Conservation (phyloP, 768 basidiomycete genomes). For the Tephrocybe sp. region DNA sequence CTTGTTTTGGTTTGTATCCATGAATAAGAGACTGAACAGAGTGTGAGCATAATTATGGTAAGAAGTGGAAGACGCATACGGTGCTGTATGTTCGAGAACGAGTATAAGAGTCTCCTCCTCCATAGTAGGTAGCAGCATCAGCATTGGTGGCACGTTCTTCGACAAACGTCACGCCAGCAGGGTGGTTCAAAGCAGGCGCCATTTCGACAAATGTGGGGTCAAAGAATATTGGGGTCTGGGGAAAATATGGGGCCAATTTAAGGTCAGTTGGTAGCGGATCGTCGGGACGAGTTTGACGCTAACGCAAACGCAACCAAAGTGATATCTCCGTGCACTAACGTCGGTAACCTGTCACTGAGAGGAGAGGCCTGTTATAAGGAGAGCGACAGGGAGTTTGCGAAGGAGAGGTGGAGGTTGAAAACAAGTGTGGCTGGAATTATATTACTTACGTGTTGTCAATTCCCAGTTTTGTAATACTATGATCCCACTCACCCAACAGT, state of each 20-base stretch:
- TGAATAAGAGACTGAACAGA: constrained; percentile 60
- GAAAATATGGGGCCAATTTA: constrained; percentile 5
- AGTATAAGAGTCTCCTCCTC: constrained; percentile 72
- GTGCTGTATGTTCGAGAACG: constrained; percentile 87
- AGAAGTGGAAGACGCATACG: constrained; percentile 42
- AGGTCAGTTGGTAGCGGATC: constrained; percentile 6
- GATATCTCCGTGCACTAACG: constrained; percentile 13
- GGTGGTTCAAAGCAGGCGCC: constrained; percentile 67
- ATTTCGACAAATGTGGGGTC: constrained; percentile 25
- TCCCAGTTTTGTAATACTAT: too few species aligned
- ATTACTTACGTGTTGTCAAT: too few species aligned
- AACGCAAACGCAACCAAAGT: constrained; percentile 17
- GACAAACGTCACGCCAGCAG: constrained; percentile 60
- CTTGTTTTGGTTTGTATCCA: constrained; percentile 67
- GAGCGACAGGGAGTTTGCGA: not conserved
- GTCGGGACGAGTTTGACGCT: constrained; percentile 6
- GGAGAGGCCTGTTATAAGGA: not conserved
- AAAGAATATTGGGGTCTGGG: constrained; percentile 6
- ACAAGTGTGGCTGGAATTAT: too few species aligned
- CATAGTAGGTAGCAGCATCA: constrained; percentile 83
- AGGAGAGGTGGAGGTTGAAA: not conserved
- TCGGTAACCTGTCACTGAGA: not conserved
- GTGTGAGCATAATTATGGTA: constrained; percentile 7
- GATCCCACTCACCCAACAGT: not conserved
- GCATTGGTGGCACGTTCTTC: constrained; percentile 61